These are phyloP conservation scores for Colletotrichum sp. DNA, from an alignment of 2,329 filamentous ascomycete species.

Conservation along the genomic window DNA sequence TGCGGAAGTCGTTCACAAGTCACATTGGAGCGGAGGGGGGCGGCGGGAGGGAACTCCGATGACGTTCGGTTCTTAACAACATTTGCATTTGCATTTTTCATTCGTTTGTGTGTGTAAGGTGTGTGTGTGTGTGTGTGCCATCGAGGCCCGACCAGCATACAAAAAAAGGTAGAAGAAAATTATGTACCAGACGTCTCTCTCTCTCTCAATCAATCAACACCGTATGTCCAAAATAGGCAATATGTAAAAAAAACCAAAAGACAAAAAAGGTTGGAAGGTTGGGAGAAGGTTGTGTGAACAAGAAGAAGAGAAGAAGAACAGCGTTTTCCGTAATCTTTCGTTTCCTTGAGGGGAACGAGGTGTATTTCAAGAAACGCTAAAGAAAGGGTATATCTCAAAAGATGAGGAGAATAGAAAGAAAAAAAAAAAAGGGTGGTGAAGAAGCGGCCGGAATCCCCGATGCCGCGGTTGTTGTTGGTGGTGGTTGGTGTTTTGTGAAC, in stretches of 20 bases:
- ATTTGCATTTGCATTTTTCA: not conserved
- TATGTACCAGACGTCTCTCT: not conserved
- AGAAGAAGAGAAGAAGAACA: not conserved
- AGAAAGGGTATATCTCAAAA: constrained; percentile 18
- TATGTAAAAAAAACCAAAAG: not conserved
- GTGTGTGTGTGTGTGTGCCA: not conserved
- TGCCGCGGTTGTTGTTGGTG: not conserved
- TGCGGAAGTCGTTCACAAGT: not conserved
- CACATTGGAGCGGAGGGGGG: not conserved
- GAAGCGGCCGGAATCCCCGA: not conserved
- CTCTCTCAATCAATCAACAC: not conserved
- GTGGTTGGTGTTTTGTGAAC: not conserved
- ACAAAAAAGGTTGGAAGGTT: not conserved
- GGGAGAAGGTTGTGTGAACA: not conserved
- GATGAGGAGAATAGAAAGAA: not conserved
- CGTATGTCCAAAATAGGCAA: not conserved
- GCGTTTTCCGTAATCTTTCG: not conserved
- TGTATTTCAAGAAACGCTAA: not conserved
- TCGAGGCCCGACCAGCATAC: not conserved
- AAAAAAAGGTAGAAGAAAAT: not conserved
- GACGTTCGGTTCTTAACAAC: not conserved
- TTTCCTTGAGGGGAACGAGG: not conserved
- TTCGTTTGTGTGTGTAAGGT: not conserved
- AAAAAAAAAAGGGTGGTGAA: not conserved
- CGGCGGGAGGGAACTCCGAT: not conserved